These are phyloP conservation scores for Panaeolus papilionaceus DNA, from an alignment of 768 basidiomycete genomes.

Conservation along the genomic window DNA sequence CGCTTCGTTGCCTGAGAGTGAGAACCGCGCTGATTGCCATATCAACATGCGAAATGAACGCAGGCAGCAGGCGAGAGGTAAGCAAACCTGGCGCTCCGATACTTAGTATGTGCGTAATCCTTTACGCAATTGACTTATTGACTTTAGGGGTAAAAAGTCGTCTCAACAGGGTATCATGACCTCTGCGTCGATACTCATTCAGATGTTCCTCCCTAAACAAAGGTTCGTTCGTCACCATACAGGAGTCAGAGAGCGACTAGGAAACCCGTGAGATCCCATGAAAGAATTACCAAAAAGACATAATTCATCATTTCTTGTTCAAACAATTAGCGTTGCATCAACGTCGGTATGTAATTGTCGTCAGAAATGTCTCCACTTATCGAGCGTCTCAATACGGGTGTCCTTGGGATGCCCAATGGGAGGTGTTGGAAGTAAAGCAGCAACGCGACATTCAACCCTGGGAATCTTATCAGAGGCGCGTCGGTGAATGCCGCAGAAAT, in stretches of 20 bases:
- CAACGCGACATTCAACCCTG: neutral
- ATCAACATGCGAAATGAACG: conserved; percentile 13
- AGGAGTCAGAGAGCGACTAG: neutral
- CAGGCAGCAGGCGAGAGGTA: conserved; percentile 6
- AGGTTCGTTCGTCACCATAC: conserved; percentile 1
- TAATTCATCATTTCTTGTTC: neutral
- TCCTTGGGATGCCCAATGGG: neutral
- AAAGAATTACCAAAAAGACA: conserved; percentile 1
- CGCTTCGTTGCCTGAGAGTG: conserved; percentile 9
- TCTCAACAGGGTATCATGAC: neutral
- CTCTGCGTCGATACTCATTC: neutral
- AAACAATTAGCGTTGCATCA: neutral
- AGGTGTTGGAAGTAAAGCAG: neutral
- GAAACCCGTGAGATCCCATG: neutral
- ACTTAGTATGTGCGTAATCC: neutral
- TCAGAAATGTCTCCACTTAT: neutral
- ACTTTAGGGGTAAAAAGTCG: neutral
- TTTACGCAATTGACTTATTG: neutral
- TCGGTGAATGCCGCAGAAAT: neutral
- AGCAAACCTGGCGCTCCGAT: conserved; percentile 7
- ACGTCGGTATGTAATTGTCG: conserved; percentile 3
- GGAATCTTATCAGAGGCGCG: neutral
- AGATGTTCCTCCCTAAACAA: neutral
- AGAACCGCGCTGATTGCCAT: conserved; percentile 10
- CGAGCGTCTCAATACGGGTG: conserved; percentile 3